These are phyloP conservation scores for Myochromella boudieri DNA, from an alignment of 768 basidiomycete genomes.

Conservation along the genomic window DNA sequence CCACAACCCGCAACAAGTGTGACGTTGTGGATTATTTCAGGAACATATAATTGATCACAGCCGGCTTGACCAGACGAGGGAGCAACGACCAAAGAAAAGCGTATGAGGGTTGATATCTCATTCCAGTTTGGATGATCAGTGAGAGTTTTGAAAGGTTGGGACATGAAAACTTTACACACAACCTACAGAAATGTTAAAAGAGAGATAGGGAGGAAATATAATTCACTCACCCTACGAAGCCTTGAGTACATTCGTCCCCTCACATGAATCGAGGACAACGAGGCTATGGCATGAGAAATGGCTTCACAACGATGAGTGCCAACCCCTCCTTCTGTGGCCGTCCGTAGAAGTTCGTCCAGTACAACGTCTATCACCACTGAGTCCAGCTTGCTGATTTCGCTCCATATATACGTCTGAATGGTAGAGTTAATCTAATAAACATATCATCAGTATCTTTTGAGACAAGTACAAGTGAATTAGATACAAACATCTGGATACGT, in stretches of 20 bases:
- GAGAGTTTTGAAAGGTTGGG: slow-evolving; percentile 60
- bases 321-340: slow-evolving; percentile 81
- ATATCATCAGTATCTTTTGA: slow-evolving; percentile 8
- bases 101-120: slow-evolving; percentile 78
- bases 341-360: slow-evolving; percentile 76
- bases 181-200: slow-evolving; percentile 39
- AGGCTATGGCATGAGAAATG: slow-evolving; percentile 70
- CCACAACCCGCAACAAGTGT: slow-evolving; percentile 79
- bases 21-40: slow-evolving; percentile 80
- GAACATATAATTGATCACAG: slow-evolving; percentile 76
- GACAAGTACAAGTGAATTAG: background rate
- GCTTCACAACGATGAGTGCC: slow-evolving; percentile 75
- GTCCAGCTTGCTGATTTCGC: slow-evolving; percentile 71
- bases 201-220: background rate
- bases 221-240: slow-evolving; percentile 64
- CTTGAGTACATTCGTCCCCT: slow-evolving; percentile 77
- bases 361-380: slow-evolving; percentile 66
- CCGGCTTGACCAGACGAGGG: slow-evolving; percentile 63
- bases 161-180: slow-evolving; percentile 64
- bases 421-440: slow-evolving; percentile 56
- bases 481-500: slow-evolving; percentile 64
- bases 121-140: slow-evolving; percentile 75
- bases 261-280: slow-evolving; percentile 73
- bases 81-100: slow-evolving; percentile 71
- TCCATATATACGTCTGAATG: slow-evolving; percentile 78